Evolutionary conservation across 331 rosid species (phyloP).

Genomic region (Erythrophleum ivorense): DNA sequence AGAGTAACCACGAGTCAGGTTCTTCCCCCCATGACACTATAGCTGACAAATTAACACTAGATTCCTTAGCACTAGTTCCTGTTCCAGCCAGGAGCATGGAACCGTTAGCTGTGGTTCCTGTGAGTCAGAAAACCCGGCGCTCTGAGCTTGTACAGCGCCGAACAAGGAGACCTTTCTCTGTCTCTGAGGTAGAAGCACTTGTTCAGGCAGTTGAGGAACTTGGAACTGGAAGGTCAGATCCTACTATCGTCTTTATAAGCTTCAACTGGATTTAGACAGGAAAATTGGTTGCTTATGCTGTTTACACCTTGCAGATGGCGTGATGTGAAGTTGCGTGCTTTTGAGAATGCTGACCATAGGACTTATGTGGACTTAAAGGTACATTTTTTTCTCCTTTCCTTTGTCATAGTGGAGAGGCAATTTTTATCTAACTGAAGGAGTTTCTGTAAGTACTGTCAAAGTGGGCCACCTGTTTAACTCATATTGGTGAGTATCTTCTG

Average conservation of each 20-base stretch:
- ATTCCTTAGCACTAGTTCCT: slow-evolving; percentile 56
- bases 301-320: slow-evolving; percentile 79
- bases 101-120: slow-evolving; percentile 61
- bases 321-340: slow-evolving; percentile 83
- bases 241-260: not conserved
- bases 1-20: slow-evolving; percentile 49
- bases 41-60: slow-evolving; percentile 49
- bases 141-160: slow-evolving; percentile 86
- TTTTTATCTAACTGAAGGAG: slow-evolving; percentile 2
- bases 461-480: too few species aligned
- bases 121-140: slow-evolving; percentile 57
- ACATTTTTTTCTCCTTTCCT: not conserved
- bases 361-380: slow-evolving; percentile 98
- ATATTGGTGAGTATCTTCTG: not conserved
- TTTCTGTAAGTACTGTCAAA: too few species aligned
- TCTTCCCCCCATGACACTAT: slow-evolving; percentile 51
- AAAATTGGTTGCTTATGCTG: slow-evolving; percentile 36
- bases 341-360: slow-evolving; percentile 93
- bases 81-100: slow-evolving; percentile 55
- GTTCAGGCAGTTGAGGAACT: slow-evolving; percentile 85
- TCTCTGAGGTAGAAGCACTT: slow-evolving; percentile 81
- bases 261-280: slow-evolving; percentile 5
- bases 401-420: not conserved
- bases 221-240: slow-evolving; percentile 90
- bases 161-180: slow-evolving; percentile 83